Percentiles rank a stretch among this genome's conserved stretches.
Evolutionary conservation across 116 monocot genomes (phyloP).

Genomic region (Zostera marina): DNA sequence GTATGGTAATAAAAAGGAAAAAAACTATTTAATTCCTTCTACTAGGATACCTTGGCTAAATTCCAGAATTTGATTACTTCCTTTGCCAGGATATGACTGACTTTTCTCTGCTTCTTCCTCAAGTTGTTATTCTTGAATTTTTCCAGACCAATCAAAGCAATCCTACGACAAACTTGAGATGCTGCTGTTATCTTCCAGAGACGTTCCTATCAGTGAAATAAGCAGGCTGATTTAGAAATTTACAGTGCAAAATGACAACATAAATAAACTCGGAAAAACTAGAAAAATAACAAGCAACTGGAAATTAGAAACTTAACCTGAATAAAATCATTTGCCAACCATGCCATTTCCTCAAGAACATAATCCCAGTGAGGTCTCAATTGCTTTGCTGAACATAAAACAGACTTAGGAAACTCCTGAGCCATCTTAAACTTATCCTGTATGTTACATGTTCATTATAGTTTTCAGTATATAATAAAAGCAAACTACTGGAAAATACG

Average conservation of each 20-base stretch:
- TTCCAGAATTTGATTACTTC: constrained; percentile 67
- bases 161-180: constrained; percentile 36
- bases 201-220: constrained; percentile 41
- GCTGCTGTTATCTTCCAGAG: constrained; percentile 75
- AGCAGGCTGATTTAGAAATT: background rate
- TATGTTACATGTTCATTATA: background rate
- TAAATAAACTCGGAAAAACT: background rate
- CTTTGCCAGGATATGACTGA: constrained; percentile 41
- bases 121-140: constrained; percentile 35
- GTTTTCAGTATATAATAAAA: background rate
- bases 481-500: background rate
- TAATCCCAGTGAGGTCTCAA: constrained; percentile 84
- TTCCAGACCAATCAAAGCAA: constrained; percentile 25
- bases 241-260: background rate
- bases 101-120: constrained; percentile 29
- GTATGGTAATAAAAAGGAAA: too few relatives aligned
- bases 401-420: constrained; percentile 23
- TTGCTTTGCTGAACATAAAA: constrained; percentile 31
- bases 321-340: constrained; percentile 97
- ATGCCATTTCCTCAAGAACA: constrained; percentile 96
- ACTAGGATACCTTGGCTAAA: constrained; percentile 21
- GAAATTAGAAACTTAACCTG: constrained; percentile 41
- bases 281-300: background rate
- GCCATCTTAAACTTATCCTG: constrained; percentile 64
- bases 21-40: too few relatives aligned